Conservation (phyloP, 257 asterid genomes). For the Solanum etuberosum region DNA sequence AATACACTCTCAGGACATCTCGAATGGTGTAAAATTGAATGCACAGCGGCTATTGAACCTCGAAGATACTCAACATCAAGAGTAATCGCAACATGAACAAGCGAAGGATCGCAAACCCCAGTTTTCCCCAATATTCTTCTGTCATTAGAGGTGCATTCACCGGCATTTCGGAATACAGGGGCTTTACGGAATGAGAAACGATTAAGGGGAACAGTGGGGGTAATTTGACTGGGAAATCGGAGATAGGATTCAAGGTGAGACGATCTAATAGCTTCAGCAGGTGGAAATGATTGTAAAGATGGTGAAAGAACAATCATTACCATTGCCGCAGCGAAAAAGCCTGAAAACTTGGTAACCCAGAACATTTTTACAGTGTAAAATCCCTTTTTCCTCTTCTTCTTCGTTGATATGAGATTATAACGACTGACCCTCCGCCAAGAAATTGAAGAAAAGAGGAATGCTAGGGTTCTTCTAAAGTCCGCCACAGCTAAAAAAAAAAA, state of each 20-base stretch:
- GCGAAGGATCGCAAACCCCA: conserved; percentile 56
- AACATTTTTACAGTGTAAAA: conserved; percentile 38
- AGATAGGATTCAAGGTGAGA: conserved; percentile 37
- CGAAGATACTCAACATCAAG: conserved; percentile 79
- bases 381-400: conserved; percentile 9
- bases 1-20: conserved; percentile 72
- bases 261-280: conserved; percentile 88
- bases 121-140: conserved; percentile 13
- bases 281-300: conserved; percentile 76
- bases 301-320: conserved; percentile 63
- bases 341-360: conserved; percentile 65
- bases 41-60: conserved; percentile 90
- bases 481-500: conserved; percentile 23
- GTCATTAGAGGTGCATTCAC: conserved; percentile 22
- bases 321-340: conserved; percentile 70
- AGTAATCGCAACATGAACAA: conserved; percentile 86
- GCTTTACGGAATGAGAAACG: conserved; percentile 50
- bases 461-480: conserved; percentile 41
- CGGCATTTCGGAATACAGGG: conserved; percentile 54
- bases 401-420: conserved; percentile 2
- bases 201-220: conserved; percentile 6
- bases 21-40: conserved; percentile 72
- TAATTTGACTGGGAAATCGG: conserved; percentile 10
- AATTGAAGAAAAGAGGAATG: conserved; percentile 30
- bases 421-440: conserved; percentile 1